Base-by-base conservation (phyloP, 805 yeast species). In the Candida maltosa region DNA sequence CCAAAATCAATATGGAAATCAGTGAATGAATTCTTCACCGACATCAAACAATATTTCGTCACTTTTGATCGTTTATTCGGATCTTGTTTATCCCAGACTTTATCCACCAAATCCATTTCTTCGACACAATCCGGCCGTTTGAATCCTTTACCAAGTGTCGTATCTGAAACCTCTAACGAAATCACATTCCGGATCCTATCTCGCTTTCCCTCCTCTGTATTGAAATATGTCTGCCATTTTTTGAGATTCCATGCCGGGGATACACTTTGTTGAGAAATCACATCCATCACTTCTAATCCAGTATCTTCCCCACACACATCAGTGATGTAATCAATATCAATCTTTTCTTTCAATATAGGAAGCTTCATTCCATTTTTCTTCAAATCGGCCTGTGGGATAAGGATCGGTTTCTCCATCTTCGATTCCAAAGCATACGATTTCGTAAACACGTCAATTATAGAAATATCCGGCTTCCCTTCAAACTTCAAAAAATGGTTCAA, bases 1-100 rank as follows among this genome's bases (percentile, higher is more conserved):
- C 94, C 93, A 56, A 88, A 88, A 56, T 88, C 97, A 28, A 88
- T 68, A 56, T 88, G 97, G 59, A 87, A 88, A 54, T 88, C 97
- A 0, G 96, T 88, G 53, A 75, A 88, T 2, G 93, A 78, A 40
- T 81, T 76, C 17, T 70, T 64, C 2, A 86, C 95, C 1, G 94
- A 83, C 95, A 88, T 88, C 26, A 88, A 65, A 42, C 94, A 81
- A 54, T 88, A 88, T 36, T 80, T 76, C 15, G 87, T 77, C 2
- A 83, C 84, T 42, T 77, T 71, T 1, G 87, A 84, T 35, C 77
- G 58, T 3, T 40, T 49, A 31, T 51, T 52, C 11, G 41, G 45
- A 16, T 57, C 60, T 4, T 46, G 40, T 17, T 36, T 41, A 26
- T 47, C 52, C 88, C 95, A 88, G 1, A 80, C 75, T 39, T 66